Base-by-base conservation (phyloP, 306 rosid species). In the Sechiopsis laciniata region DNA sequence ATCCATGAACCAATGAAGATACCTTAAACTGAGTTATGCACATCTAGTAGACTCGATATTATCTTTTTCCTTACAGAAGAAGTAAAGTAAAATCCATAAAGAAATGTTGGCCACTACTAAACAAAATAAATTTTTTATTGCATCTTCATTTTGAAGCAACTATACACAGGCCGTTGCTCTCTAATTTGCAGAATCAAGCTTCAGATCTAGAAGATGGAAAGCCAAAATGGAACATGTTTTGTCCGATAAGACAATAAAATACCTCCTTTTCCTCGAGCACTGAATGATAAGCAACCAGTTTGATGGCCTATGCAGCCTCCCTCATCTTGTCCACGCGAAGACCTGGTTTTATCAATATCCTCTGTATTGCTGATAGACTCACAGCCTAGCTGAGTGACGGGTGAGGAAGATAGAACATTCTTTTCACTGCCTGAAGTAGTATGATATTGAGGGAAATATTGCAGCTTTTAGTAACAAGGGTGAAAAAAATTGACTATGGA, bases 181-280 rank as follows among this genome's bases (percentile, higher is more conserved):
- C 55, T 32, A 66, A 46, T 45, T 67, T 20, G 35, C 72, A 67
- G 55, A 42, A 65, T 9, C 17, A 42, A 65, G 72, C 72, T 17
- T 65, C 54, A 65, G 53, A 65, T 40, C 71, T 20, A 65, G 13
- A 21, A 42, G 55, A 9, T 37, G 32, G 72, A 19, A 22, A 67
- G 9, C 32, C 11, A 67, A 12, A 67, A 67, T 12, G 55, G 14
- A 20, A 46, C 20, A 13, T 7, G 8, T 46, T 67, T 67, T 3
- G 55, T 10, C 19, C 2, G 3, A 46, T 46, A 63, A 75, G 64
- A 78, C 69, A 52, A 48, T 71, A 75, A 76, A 78, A 3, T 82
- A 93, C 98, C 98, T 88, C 84, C 85, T 77, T 79, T 91, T 74
- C 88, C 96, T 72, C 52, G 95, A 42, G 84, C 29, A 75, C 95